phyloP scores from a whole-genome alignment of 2,329 filamentous ascomycete genomes.

The Aspergillus pseudonomiae region DNA sequence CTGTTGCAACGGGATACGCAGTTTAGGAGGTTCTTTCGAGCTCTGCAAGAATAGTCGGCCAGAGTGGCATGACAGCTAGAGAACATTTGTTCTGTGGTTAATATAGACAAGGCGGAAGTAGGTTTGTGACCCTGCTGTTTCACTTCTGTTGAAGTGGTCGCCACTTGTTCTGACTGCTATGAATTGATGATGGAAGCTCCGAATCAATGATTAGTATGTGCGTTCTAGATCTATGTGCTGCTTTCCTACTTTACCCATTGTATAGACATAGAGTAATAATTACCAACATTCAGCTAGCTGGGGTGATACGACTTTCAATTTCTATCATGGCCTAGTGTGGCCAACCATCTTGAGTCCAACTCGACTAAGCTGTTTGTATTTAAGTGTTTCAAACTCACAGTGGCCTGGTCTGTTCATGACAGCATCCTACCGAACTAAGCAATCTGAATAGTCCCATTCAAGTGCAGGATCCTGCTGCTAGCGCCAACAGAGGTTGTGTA shows the following conservation, averaged over 20 bases:
- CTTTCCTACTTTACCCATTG: not conserved
- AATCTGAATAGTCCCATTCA: conserved; percentile 7
- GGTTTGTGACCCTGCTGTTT: too few relatives aligned
- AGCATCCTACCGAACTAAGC: not conserved
- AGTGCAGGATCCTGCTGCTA: conserved; percentile 1
- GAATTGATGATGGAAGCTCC: not conserved
- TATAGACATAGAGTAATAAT: not conserved
- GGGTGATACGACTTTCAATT: too few relatives aligned
- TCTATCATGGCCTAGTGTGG: not conserved
- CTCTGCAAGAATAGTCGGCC: not conserved
- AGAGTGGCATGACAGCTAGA: too few relatives aligned
- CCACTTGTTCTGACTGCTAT: too few relatives aligned
- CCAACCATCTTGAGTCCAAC: not conserved
- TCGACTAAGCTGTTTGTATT: not conserved
- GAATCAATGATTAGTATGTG: not conserved
- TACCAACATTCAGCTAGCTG: not conserved
- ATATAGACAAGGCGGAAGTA: too few relatives aligned
- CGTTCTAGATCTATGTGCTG: not conserved
- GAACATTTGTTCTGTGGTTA: too few relatives aligned
- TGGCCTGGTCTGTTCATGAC: not conserved
- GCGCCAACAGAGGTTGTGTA: conserved; percentile 9
- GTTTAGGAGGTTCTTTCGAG: not conserved
- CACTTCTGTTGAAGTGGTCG: too few relatives aligned
- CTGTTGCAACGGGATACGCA: conserved; percentile 2
- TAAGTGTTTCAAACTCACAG: not conserved